Evolutionary conservation across 352 stramenopile species (phyloP).

Genomic region (Peronosclerospora sorghi): DNA sequence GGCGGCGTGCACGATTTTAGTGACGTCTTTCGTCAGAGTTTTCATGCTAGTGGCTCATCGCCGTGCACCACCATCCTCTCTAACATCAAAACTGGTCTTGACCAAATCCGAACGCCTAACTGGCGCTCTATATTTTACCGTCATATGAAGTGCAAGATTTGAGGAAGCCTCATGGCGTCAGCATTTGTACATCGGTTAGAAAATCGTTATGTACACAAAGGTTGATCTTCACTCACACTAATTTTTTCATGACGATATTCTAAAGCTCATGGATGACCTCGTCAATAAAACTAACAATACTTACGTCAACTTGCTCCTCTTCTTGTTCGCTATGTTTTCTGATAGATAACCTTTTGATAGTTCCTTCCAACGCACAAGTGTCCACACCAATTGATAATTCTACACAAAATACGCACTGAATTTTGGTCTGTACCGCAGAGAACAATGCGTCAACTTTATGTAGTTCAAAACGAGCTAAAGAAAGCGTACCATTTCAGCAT

Average conservation of each 20-base stretch:
- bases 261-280: conserved; percentile 64
- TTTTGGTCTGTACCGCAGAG: conserved; percentile 30
- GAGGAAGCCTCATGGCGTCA: conserved; percentile 2
- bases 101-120: conserved; percentile 50
- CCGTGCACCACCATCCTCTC: conserved; percentile 54
- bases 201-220: conserved; percentile 20
- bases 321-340: conserved; percentile 44
- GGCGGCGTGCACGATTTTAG: conserved; percentile 58
- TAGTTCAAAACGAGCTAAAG: neutral
- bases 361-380: conserved; percentile 40
- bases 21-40: conserved; percentile 50
- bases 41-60: conserved; percentile 41
- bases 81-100: conserved; percentile 41
- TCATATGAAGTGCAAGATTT: conserved; percentile 41
- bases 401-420: conserved; percentile 75
- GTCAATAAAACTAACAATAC: conserved; percentile 81
- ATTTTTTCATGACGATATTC: conserved; percentile 12
- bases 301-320: conserved; percentile 70
- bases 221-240: conserved; percentile 14
- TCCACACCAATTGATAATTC: conserved; percentile 63
- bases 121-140: conserved; percentile 67
- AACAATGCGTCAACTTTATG: neutral
- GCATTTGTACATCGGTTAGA: conserved; percentile 12
- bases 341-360: conserved; percentile 62
- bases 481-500: conserved; percentile 60